A percentile compares a stretch with the other conserved stretches of the same genome.
phyloP scores from a whole-genome alignment of 75 land plant genomes.

The Isoetes taiwanensis region DNA sequence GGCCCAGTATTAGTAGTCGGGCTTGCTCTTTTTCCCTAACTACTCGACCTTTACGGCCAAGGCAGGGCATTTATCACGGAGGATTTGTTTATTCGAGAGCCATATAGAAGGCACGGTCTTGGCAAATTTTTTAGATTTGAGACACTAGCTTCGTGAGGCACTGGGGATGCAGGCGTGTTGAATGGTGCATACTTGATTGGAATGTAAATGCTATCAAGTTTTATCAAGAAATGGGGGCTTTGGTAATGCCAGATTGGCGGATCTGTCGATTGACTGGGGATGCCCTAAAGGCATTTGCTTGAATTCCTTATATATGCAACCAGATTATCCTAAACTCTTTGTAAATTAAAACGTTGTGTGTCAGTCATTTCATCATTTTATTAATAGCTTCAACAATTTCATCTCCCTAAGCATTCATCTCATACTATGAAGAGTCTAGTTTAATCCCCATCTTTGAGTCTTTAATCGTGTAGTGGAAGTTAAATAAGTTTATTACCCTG shows the following conservation, averaged over 20 bases:
- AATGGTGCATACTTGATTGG: slow-evolving; percentile 96
- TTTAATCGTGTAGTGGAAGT: too few relatives aligned
- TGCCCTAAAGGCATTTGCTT: slow-evolving; percentile 33
- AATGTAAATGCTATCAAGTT: slow-evolving; percentile 84
- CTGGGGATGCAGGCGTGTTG: slow-evolving; percentile 74
- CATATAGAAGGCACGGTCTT: slow-evolving; percentile 62
- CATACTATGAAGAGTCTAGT: too few relatives aligned
- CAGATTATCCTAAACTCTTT: too few relatives aligned
- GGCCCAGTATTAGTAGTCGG: slow-evolving; percentile 85
- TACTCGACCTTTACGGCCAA: slow-evolving; percentile 80
- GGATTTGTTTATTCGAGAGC: slow-evolving; percentile 80
- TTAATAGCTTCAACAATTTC: too few relatives aligned
- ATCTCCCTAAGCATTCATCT: too few relatives aligned
- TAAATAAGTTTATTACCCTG: too few relatives aligned
- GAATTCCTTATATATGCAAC: too few relatives aligned
- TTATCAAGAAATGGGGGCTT: slow-evolving; percentile 69
- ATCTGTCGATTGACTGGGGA: slow-evolving; percentile 63
- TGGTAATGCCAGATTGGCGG: slow-evolving; percentile 58
- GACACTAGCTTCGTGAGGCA: slow-evolving; percentile 49
- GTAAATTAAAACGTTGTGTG: too few relatives aligned
- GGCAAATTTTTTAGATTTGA: slow-evolving; percentile 59
- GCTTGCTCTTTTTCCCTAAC: slow-evolving; percentile 79
- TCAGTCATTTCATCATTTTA: too few relatives aligned
- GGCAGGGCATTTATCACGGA: slow-evolving; percentile 80
- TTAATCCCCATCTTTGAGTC: too few relatives aligned